phyloP scores from a whole-genome alignment of 108 stramenopile genomes.

The Poteriospumella lacustris region DNA sequence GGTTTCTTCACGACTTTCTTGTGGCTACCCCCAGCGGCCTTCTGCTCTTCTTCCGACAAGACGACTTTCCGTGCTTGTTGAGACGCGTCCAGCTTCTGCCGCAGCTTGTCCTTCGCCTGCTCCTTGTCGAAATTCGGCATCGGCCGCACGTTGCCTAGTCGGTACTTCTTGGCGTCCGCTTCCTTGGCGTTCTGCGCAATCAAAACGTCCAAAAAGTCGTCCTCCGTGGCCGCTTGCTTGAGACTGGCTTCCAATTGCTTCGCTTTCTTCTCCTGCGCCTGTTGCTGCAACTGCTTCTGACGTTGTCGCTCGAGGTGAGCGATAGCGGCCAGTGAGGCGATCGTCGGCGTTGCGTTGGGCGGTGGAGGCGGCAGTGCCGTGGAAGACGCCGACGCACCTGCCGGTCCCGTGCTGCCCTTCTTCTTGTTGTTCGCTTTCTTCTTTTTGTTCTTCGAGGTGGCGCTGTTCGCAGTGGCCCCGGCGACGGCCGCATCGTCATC shows the following conservation, averaged over 20 bases:
- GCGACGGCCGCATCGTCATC: not conserved
- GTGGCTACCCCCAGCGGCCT: not conserved
- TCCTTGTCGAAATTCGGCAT: conserved; percentile 12
- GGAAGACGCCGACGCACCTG: no score
- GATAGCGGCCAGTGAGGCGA: no score
- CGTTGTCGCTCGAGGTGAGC: no score
- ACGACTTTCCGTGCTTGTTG: not conserved
- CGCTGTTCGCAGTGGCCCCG: not conserved
- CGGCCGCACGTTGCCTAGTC: not conserved
- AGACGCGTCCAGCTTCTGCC: not conserved
- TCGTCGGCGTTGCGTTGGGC: no score
- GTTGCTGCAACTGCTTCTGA: no score
- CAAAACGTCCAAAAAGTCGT: no score
- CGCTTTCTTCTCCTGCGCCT: no score
- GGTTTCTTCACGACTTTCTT: conserved; percentile 18
- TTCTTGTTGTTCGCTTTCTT: not conserved
- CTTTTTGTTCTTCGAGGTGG: not conserved
- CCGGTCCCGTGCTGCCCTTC: no score
- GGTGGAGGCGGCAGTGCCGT: no score
- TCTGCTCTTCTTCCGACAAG: not conserved
- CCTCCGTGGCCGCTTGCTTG: no score
- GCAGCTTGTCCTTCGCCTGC: not conserved
- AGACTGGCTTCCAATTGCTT: no score
- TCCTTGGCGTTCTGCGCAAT: no score
- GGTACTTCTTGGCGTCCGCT: not conserved